phyloP scores from a whole-genome alignment of 176 grass and related monocot genomes.

The Aegilops speltoides region DNA sequence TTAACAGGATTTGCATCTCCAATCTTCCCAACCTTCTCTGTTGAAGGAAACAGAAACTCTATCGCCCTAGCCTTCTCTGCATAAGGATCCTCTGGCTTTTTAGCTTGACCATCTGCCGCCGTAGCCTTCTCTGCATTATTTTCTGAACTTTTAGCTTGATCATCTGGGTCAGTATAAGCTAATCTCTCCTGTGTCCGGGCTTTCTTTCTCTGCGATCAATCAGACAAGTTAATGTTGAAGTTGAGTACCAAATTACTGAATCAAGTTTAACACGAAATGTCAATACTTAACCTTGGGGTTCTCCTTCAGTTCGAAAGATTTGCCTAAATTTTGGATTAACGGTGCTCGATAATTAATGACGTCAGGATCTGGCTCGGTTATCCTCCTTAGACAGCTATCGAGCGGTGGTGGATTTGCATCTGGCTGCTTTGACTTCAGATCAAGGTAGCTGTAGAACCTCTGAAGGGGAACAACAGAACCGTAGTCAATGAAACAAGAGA shows the following conservation, averaged over 20 bases:
- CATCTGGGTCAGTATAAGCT: constrained; percentile 33
- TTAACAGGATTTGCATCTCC: constrained; percentile 70
- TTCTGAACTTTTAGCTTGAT: constrained; percentile 44
- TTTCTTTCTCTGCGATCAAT: constrained; percentile 56
- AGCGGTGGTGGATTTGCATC: constrained; percentile 73
- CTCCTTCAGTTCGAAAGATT: constrained; percentile 72
- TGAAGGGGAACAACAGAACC: constrained; percentile 29
- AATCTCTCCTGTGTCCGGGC: constrained; percentile 36
- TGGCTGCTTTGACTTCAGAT: constrained; percentile 82
- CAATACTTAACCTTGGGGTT: constrained; percentile 73
- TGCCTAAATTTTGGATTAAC: constrained; percentile 54
- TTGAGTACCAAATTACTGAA: constrained; percentile 11
- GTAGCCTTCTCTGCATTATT: constrained; percentile 31
- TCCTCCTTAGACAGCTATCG: constrained; percentile 62
- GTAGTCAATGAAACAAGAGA: constrained; percentile 25
- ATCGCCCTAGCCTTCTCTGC: constrained; percentile 30
- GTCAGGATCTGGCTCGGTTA: constrained; percentile 62
- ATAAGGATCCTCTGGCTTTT: not conserved
- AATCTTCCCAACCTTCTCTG: constrained; percentile 45
- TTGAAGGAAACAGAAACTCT: constrained; percentile 40
- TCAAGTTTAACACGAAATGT: constrained; percentile 5
- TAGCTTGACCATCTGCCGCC: constrained; percentile 34
- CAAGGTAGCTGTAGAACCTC: constrained; percentile 85
- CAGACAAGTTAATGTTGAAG: constrained; percentile 12
- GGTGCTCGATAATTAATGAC: constrained; percentile 43